phyloP scores from a whole-genome alignment of 2,329 filamentous ascomycete species.

The Chalaropsis ovoidea region DNA sequence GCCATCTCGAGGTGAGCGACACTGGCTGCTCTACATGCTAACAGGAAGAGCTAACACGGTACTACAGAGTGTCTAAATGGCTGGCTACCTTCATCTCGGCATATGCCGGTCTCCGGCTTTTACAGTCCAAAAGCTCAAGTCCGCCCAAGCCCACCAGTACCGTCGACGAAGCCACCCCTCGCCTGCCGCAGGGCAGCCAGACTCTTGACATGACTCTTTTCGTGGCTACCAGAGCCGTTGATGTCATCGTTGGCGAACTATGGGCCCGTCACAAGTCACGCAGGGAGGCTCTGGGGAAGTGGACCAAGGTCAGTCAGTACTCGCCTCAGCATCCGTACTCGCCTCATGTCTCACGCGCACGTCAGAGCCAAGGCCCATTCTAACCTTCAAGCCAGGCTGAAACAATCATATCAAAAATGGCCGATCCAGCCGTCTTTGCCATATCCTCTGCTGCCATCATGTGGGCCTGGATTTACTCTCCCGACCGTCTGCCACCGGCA shows the following conservation, averaged over 20 bases:
- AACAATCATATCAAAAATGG: slow-evolving; percentile 32
- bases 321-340: too few species aligned
- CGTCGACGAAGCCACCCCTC: slow-evolving; percentile 34
- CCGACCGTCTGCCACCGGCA: slow-evolving; percentile 56
- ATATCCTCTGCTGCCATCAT: slow-evolving; percentile 65
- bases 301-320: slow-evolving; percentile 37
- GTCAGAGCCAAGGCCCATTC: slow-evolving; percentile 11
- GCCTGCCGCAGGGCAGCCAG: slow-evolving; percentile 40
- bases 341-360: neutral
- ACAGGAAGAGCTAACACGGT: neutral
- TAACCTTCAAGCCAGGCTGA: slow-evolving; percentile 28
- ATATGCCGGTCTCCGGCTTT: slow-evolving; percentile 47
- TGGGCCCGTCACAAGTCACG: slow-evolving; percentile 47
- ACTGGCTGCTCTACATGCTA: neutral
- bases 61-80: slow-evolving; percentile 34
- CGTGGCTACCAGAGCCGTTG: slow-evolving; percentile 58
- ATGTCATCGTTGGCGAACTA: slow-evolving; percentile 56
- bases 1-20: slow-evolving; percentile 19
- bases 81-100: slow-evolving; percentile 49
- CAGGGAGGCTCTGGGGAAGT: slow-evolving; percentile 38
- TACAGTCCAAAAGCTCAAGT: slow-evolving; percentile 44
- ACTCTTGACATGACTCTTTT: slow-evolving; percentile 80
- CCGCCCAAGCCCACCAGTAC: slow-evolving; percentile 31
- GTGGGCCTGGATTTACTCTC: slow-evolving; percentile 80
- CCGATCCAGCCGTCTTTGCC: slow-evolving; percentile 64